Base-by-base conservation (phyloP, 371 early-diverging fungal species). In the Rhizopus microsporus region DNA sequence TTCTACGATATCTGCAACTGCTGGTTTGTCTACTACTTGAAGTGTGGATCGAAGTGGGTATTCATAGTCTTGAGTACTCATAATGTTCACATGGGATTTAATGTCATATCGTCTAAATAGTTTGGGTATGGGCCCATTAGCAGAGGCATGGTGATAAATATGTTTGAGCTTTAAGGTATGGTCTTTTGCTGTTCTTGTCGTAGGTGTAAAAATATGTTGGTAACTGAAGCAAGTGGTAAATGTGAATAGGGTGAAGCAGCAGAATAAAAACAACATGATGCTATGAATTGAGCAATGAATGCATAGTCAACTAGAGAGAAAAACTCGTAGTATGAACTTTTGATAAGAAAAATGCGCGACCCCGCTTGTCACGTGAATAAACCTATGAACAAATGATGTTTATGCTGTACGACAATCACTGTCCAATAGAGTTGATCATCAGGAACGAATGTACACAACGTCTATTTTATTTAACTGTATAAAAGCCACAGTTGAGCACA, bases 71-170 rank as follows among this genome's bases (percentile, higher is more conserved):
- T 56, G 44, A 13, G 33, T 49, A 6, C 34, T 12, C 35, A 16
- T 8, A 1, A 54, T 32, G 8, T 29, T 6, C 7, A 8, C 31
- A 30, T n/a, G 35, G 42, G 38, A 32, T 16, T 35, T 46, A 9
- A 77, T 38, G 40, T 82, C 75, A 37, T 72, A 56, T 45, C 62
- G 65, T 44, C 82, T 72, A 56, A 81, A 84, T 16, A 84, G 74
- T 10, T 59, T 32, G 7, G 81, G 75, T 54, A 68, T 71, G 17
- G 69, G 75, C 6, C 74, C 74, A 33, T 57, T 38, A 13, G 52
- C 67, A 23, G 70, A 69, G n/a, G 64, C 62, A 55, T 62, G 78
- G 52, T 78, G 71, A 44, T 75, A 78, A 47, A 78, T 60, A 30
- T 47, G 60, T 60, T 69, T 78, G 5, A 78, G 60, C n/a, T 53